phyloP scores from a whole-genome alignment of 208 protist genomes.

The Endotrypanum monterogeii region DNA sequence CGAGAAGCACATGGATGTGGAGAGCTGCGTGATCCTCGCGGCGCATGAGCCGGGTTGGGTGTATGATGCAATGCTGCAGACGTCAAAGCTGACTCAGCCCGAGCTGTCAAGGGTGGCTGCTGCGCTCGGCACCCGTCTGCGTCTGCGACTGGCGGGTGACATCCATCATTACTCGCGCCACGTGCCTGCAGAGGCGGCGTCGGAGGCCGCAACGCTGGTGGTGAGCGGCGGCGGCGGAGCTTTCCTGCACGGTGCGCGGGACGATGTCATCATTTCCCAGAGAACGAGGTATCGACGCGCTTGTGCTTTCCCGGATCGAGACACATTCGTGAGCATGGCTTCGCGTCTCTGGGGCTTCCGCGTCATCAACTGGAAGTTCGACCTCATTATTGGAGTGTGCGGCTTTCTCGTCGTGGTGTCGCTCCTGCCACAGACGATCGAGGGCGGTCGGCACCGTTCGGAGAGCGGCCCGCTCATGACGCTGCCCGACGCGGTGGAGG shows the following conservation, averaged over 20 bases:
- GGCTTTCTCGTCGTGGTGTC: conserved; percentile 74
- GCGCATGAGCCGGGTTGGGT: conserved; percentile 84
- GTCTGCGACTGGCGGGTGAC: conserved; percentile 74
- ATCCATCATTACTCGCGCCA: conserved; percentile 90
- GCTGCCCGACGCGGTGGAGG: conserved; percentile 24
- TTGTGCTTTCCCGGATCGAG: conserved; percentile 58
- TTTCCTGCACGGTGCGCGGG: conserved; percentile 77
- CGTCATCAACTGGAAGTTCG: conserved; percentile 88
- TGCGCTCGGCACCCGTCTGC: conserved; percentile 66
- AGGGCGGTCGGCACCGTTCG: conserved; percentile 6
- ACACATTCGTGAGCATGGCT: conserved; percentile 67
- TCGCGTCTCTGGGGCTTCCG: conserved; percentile 73
- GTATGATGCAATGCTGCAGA: conserved; percentile 55
- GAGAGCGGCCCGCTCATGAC: conserved; percentile 9
- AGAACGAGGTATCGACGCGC: conserved; percentile 60
- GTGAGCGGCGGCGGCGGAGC: conserved; percentile 86
- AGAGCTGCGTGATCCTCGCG: conserved; percentile 72
- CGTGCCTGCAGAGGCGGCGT: conserved; percentile 45
- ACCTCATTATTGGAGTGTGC: conserved; percentile 65
- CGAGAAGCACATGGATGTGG: conserved; percentile 66
- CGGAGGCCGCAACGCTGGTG: conserved; percentile 66
- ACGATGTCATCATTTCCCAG: conserved; percentile 57
- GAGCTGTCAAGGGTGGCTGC: conserved; percentile 46
- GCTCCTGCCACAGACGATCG: conserved; percentile 53
- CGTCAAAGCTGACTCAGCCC: conserved; percentile 37